Percentiles rank a stretch among this genome's conserved stretches.
Evolutionary conservation across 164 flowering plant species (phyloP).

Genomic region (Malania oleifera): DNA sequence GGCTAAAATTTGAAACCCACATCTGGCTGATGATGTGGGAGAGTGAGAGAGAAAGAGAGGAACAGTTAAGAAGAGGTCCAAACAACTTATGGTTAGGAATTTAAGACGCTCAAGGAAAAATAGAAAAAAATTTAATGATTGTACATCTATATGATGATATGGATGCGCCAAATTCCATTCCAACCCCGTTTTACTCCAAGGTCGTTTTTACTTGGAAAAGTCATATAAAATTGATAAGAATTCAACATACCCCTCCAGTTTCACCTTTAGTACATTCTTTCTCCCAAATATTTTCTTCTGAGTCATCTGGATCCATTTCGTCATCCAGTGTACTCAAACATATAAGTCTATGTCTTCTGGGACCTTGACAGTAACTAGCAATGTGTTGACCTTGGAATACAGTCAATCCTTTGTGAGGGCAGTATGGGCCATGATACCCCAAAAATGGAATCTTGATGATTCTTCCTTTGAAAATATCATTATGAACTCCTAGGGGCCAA

Average conservation of each 20-base stretch:
- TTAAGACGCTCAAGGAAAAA: no score
- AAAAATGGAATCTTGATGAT: slow-evolving; percentile 22
- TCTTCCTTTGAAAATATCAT: slow-evolving; percentile 19
- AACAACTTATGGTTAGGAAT: no score
- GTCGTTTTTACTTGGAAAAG: background rate
- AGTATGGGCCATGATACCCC: slow-evolving; percentile 18
- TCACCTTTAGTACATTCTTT: slow-evolving; percentile 26
- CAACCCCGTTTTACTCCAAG: background rate
- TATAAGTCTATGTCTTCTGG: slow-evolving; percentile 21
- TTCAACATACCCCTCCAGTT: slow-evolving; percentile 33
- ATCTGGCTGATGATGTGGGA: no score
- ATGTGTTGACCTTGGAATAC: slow-evolving; percentile 23
- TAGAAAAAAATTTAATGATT: no score
- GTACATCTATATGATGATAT: background rate
- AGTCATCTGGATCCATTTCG: slow-evolving; percentile 32
- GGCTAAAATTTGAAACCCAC: no score
- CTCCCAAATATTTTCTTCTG: slow-evolving; percentile 31
- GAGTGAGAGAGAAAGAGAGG: no score
- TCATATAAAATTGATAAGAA: background rate
- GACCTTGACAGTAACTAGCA: slow-evolving; percentile 16
- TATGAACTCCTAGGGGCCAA: slow-evolving; percentile 28
- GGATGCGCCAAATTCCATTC: background rate
- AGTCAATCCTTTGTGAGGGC: slow-evolving; percentile 16
- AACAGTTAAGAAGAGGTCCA: no score
- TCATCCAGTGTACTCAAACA: slow-evolving; percentile 33